phyloP scores from a whole-genome alignment of 176 grass and related monocot species.

The Alopecurus myosuroides region DNA sequence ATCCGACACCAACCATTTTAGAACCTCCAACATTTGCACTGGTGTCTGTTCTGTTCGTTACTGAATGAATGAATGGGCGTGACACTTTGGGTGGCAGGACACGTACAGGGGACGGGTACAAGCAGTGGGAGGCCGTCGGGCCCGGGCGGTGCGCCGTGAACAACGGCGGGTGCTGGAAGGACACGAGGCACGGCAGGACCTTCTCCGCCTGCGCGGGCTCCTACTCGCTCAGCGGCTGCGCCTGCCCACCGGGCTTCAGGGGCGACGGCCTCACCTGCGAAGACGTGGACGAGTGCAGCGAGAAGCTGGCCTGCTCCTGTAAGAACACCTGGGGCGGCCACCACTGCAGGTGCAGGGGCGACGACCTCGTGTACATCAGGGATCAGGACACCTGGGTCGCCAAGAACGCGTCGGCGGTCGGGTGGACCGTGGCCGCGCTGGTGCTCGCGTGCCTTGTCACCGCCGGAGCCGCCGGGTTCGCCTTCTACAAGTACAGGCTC shows the following conservation, averaged over 20 bases:
- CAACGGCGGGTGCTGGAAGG: conserved; percentile 76
- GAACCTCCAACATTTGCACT: no score
- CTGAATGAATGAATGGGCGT: no score
- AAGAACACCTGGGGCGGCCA: conserved; percentile 68
- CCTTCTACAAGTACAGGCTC: conserved; percentile 85
- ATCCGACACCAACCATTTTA: no score
- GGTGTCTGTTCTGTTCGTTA: no score
- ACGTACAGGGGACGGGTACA: conserved; percentile 83
- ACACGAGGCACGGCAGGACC: conserved; percentile 39
- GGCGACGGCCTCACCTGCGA: conserved; percentile 61
- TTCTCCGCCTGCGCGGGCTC: conserved; percentile 72
- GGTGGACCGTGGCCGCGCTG: conserved; percentile 45
- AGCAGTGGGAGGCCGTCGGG: conserved; percentile 59
- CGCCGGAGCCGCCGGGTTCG: conserved; percentile 32
- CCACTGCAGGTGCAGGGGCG: conserved; percentile 66
- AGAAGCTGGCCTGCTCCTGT: conserved; percentile 72
- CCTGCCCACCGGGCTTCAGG: conserved; percentile 61
- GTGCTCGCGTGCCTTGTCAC: conserved; percentile 51
- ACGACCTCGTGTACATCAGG: conserved; percentile 58
- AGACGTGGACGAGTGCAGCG: conserved; percentile 74
- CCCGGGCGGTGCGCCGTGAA: conserved; percentile 68
- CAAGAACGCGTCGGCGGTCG: conserved; percentile 48
- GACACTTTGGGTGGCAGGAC: no score
- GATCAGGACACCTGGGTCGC: conserved; percentile 70
- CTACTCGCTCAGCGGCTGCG: conserved; percentile 43